phyloP scores from a whole-genome alignment of 441 rosid genomes.

The Bocquillonia castaneifolia region DNA sequence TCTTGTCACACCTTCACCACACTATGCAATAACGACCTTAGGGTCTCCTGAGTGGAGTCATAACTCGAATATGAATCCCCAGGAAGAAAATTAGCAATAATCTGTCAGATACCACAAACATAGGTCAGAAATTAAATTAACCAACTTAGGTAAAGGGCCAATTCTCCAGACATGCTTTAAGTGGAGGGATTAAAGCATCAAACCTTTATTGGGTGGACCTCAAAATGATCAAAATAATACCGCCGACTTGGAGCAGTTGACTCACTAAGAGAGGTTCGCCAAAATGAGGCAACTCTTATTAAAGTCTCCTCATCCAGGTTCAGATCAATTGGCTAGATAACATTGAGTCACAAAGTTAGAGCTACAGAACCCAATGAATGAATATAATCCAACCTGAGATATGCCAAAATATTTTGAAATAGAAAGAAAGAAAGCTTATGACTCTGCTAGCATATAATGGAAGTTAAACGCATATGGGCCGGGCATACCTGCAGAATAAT shows the following conservation, averaged over 20 bases:
- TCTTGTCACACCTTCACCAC: slow-evolving; percentile 69
- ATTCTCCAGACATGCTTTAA: neutral
- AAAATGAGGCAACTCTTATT: slow-evolving; percentile 81
- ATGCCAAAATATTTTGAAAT: slow-evolving; percentile 16
- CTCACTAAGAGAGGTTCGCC: slow-evolving; percentile 78
- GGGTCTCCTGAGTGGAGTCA: slow-evolving; percentile 83
- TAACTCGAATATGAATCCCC: slow-evolving; percentile 87
- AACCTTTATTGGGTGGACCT: slow-evolving; percentile 95
- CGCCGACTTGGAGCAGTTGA: slow-evolving; percentile 63
- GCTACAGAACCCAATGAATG: slow-evolving; percentile 17
- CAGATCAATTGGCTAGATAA: slow-evolving; percentile 72
- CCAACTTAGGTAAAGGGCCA: slow-evolving; percentile 10
- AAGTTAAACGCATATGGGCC: slow-evolving; percentile 11
- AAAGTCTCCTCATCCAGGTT: slow-evolving; percentile 91
- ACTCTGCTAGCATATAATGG: neutral
- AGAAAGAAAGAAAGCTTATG: slow-evolving; percentile 11
- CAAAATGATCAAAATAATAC: slow-evolving; percentile 91
- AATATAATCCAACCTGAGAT: neutral
- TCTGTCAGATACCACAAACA: slow-evolving; percentile 37
- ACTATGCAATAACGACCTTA: slow-evolving; percentile 87
- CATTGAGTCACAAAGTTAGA: slow-evolving; percentile 28
- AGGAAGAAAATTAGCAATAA: slow-evolving; percentile 76
- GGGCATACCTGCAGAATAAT: slow-evolving; percentile 70
- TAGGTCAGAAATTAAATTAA: slow-evolving; percentile 20
- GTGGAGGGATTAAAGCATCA: slow-evolving; percentile 20